Percentiles rank a stretch among this genome's conserved stretches.
These are phyloP conservation scores for Flaveria linearis DNA, from an alignment of 129 eudicot genomes.

Conservation along the genomic window DNA sequence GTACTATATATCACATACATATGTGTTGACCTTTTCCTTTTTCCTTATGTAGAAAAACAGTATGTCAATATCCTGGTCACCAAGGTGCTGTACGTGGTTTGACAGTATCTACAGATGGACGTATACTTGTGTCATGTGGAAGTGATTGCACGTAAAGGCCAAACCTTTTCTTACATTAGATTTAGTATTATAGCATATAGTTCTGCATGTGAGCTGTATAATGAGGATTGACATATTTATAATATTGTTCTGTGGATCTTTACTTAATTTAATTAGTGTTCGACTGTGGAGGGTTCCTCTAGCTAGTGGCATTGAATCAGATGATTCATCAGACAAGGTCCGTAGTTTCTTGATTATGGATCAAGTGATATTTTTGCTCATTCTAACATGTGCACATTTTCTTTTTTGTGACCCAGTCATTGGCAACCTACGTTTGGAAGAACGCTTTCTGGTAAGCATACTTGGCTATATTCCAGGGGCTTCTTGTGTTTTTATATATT, in stretches of 20 bases:
- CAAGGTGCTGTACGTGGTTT: conserved; percentile 84
- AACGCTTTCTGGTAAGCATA: conserved; percentile 67
- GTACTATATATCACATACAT: neutral
- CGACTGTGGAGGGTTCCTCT: conserved; percentile 90
- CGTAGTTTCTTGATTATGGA: conserved; percentile 20
- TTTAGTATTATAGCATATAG: neutral
- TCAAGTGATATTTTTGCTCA: neutral
- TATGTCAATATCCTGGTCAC: conserved; percentile 85
- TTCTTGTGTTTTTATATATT: neutral
- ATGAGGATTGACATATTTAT: neutral
- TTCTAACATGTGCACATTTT: conserved; percentile 18
- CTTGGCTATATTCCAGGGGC: neutral
- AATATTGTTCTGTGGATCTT: neutral
- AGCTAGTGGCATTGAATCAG: conserved; percentile 49
- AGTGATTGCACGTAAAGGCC: conserved; percentile 88
- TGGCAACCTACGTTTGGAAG: conserved; percentile 69
- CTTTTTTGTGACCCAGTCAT: conserved; percentile 51
- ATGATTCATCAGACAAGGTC: conserved; percentile 59
- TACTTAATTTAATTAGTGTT: conserved; percentile 56
- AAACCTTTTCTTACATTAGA: neutral
- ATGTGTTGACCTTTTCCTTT: neutral
- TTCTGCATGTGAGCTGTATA: neutral
- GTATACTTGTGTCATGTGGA: conserved; percentile 92
- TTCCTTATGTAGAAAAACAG: conserved; percentile 54
- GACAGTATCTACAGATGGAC: conserved; percentile 88